A percentile compares a stretch with the other conserved stretches of the same genome.
These are phyloP conservation scores for Sporodiniella umbellata DNA, from an alignment of 371 early-diverging fungal genomes.

Conservation along the genomic window DNA sequence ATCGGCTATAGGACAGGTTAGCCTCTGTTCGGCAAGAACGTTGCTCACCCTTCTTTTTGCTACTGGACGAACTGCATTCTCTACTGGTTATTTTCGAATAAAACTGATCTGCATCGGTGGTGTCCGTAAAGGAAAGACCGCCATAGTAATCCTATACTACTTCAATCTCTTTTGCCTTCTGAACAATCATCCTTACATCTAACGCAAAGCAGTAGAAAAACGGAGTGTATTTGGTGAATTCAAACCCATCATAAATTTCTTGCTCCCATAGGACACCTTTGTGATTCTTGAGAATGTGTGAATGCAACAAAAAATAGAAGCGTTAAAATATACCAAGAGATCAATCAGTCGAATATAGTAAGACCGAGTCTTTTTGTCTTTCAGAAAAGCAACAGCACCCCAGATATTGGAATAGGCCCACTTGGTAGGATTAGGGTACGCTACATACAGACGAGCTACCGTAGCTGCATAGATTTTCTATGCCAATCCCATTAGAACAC, in stretches of 20 bases:
- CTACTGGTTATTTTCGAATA: conserved; percentile 63
- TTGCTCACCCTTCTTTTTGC: conserved; percentile 38
- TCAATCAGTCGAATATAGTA: conserved; percentile 80
- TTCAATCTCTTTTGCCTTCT: not conserved
- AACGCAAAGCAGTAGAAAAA: conserved; percentile 86
- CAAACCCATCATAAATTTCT: conserved; percentile 76
- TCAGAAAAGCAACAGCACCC: conserved; percentile 77
- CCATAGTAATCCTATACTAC: conserved; percentile 61
- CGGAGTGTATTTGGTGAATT: conserved; percentile 67
- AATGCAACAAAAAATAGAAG: too few relatives aligned
- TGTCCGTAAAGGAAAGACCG: conserved; percentile 86
- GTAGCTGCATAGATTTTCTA: conserved; percentile 86
- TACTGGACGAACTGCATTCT: conserved; percentile 34
- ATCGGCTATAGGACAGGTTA: too few relatives aligned
- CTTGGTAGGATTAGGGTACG: conserved; percentile 63
- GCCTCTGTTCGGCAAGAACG: conserved; percentile 1
- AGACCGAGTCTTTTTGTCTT: conserved; percentile 59
- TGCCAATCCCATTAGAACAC: too few relatives aligned
- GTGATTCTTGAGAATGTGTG: conserved; percentile 41
- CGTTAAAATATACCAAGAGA: conserved; percentile 69
- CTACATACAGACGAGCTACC: conserved; percentile 82
- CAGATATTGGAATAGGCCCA: conserved; percentile 80
- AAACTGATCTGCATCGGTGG: conserved; percentile 76
- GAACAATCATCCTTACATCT: conserved; percentile 70
- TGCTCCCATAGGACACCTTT: conserved; percentile 79